phyloP scores from a whole-genome alignment of 192 early-diverging fungal genomes.

The Backusella tuberculispora region DNA sequence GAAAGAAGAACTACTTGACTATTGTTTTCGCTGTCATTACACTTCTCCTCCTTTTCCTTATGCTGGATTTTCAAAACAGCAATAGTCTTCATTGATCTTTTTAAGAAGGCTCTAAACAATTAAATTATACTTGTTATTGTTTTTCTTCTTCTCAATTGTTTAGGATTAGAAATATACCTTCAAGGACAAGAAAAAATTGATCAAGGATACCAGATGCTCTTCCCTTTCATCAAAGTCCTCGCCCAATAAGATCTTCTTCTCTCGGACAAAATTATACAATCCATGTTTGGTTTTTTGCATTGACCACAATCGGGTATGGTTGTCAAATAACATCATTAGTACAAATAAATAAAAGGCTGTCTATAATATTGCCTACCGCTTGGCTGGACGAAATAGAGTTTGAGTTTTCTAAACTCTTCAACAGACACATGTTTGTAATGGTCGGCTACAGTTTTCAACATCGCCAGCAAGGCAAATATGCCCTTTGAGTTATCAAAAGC shows the following conservation, averaged over 20 bases:
- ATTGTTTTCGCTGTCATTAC: constrained; percentile 15
- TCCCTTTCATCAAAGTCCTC: constrained; percentile 11
- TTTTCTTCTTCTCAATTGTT: constrained; percentile 18
- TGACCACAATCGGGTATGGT: background rate
- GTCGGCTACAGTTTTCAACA: constrained; percentile 13
- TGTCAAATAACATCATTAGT: background rate
- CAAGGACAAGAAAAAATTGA: constrained; percentile 19
- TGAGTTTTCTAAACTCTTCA: constrained; percentile 24
- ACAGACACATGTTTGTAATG: background rate
- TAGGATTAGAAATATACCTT: constrained; percentile 18
- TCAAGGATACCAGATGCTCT: background rate
- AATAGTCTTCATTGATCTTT: constrained; percentile 10
- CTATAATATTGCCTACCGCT: constrained; percentile 18
- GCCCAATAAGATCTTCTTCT: constrained; percentile 11
- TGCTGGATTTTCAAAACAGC: constrained; percentile 18
- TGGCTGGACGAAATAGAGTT: constrained; percentile 19
- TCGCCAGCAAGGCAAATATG: constrained; percentile 17
- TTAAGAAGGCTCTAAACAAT: constrained; percentile 5
- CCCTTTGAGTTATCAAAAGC: constrained; percentile 16
- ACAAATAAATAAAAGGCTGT: constrained; percentile 14
- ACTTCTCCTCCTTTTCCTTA: constrained; percentile 20
- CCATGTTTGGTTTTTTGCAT: background rate
- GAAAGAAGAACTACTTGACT: background rate
- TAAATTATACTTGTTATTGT: constrained; percentile 11
- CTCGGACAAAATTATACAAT: constrained; percentile 6